Percentiles rank a stretch among this genome's conserved stretches.
phyloP scores from a whole-genome alignment of 768 basidiomycete species.

The Russula olivacea region DNA sequence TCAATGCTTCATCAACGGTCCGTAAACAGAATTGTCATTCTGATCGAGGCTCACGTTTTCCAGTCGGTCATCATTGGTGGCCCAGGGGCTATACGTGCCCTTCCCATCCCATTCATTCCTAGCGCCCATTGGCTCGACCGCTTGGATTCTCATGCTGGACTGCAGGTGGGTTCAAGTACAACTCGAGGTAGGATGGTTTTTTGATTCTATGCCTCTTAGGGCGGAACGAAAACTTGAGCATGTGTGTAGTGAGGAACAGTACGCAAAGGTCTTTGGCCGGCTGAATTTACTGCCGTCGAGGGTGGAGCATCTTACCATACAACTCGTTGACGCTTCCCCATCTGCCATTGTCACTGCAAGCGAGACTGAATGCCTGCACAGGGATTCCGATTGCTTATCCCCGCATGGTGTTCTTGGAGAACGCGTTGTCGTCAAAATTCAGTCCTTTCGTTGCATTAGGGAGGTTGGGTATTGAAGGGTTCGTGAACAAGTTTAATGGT shows the following conservation, averaged over 20 bases:
- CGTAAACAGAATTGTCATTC: conserved; percentile 25
- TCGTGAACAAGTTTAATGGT: conserved; percentile 88
- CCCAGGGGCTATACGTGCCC: conserved; percentile 69
- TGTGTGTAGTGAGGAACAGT: conserved; percentile 71
- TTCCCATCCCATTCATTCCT: conserved; percentile 80
- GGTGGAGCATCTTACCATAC: conserved; percentile 80
- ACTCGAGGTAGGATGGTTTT: conserved; percentile 3
- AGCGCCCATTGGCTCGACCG: conserved; percentile 71
- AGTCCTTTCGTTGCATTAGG: conserved; percentile 82
- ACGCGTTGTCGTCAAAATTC: conserved; percentile 67
- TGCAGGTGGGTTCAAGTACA: conserved; percentile 55
- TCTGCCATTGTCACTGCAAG: background rate
- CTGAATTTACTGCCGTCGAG: conserved; percentile 52
- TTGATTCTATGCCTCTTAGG: conserved; percentile 38
- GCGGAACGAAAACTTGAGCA: conserved; percentile 80
- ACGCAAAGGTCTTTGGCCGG: conserved; percentile 63
- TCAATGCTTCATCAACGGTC: conserved; percentile 85
- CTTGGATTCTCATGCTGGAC: conserved; percentile 70
- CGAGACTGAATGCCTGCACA: conserved; percentile 27
- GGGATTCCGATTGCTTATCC: conserved; percentile 88
- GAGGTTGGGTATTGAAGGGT: conserved; percentile 63
- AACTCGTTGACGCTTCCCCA: conserved; percentile 48
- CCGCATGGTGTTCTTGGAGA: conserved; percentile 84
- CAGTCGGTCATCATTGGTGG: conserved; percentile 71
- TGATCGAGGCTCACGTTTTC: conserved; percentile 56